A percentile compares a stretch with the other conserved stretches of the same genome.
Conservation (phyloP, 2,329 filamentous ascomycete species). For the Colletotrichum godetiae region DNA sequence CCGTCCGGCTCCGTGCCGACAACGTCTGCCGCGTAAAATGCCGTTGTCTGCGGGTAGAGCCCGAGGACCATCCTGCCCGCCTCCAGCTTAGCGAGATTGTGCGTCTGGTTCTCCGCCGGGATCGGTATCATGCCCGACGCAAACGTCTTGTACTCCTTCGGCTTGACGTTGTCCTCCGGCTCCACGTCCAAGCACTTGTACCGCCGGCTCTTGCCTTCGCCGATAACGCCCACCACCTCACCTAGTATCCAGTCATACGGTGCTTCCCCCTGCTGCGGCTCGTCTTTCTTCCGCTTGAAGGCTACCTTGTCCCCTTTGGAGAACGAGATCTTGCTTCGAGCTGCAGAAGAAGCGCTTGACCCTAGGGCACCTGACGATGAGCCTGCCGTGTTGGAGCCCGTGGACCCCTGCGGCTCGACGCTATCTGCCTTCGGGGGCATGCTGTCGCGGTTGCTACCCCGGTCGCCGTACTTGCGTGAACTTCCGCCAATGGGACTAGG, state of each 20-base stretch:
- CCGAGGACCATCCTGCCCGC: constrained; percentile 80
- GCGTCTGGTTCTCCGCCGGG: constrained; percentile 62
- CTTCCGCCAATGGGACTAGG: constrained; percentile 53
- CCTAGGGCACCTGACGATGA: constrained; percentile 36
- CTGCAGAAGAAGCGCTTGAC: constrained; percentile 32
- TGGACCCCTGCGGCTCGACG: constrained; percentile 62
- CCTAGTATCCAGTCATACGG: constrained; percentile 77
- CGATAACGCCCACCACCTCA: constrained; percentile 79
- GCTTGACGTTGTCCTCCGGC: constrained; percentile 75
- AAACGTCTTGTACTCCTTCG: constrained; percentile 76
- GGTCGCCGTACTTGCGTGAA: constrained; percentile 47
- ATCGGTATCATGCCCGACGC: constrained; percentile 84
- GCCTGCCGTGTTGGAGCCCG: constrained; percentile 48
- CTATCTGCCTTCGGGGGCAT: constrained; percentile 67
- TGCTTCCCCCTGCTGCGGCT: constrained; percentile 56
- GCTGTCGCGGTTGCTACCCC: constrained; percentile 59
- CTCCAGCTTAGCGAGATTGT: constrained; percentile 69
- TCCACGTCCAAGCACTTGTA: constrained; percentile 86
- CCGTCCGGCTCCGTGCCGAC: constrained; percentile 71
- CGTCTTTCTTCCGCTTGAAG: constrained; percentile 69
- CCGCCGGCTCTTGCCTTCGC: constrained; percentile 80
- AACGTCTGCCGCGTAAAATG: constrained; percentile 87
- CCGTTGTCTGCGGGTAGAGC: constrained; percentile 85
- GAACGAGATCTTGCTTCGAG: constrained; percentile 62
- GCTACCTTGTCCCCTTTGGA: constrained; percentile 73